Evolutionary conservation across 306 rosid genomes (phyloP), one percentile per base, ranked within the genome.

Genomic region (Cyamopsis tetragonoloba): DNA sequence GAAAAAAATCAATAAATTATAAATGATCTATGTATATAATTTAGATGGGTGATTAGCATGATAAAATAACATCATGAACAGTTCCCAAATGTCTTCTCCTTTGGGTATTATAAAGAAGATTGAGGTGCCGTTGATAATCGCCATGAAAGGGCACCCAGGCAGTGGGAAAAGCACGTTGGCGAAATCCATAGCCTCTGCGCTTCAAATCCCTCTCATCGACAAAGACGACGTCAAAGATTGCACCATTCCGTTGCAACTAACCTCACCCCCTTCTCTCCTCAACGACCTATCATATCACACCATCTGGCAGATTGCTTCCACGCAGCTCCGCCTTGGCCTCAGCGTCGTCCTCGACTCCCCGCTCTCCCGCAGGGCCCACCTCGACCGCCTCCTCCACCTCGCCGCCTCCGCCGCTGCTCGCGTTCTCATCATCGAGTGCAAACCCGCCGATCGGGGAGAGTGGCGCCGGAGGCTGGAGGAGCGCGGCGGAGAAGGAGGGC

Each of bases 121-220:
- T 10, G 10, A 15, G 15, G 41, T 26, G 11, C 44, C 31, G 23
- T 18, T 83, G 75, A 73, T 89, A 13, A 74, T 86, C 49, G 87
- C 92, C 3, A 84, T 86, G 92, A 89, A 89, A 75, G 89, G 96
- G 0, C 96, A 89, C 55, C 92, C 92, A 0, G 96, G 88, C 0
- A 80, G 74, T 2, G 89, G 92, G 0, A 84, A 88, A 48, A 77
- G 79, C 84, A 86, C 92, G 1, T 14, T 84, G 4, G 92, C 85
- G 0, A 43, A 59, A 3, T 68, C 77, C 71, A 44, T 88, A 74
- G 88, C 92, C 3, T 62, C 72, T 0, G 3, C 82, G 0, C 89
- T 86, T n/a, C 42, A 19, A 57, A 28, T 88, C 62, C 96, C 92
- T 53, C 81, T 84, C 34, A 0, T 88, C 0, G 96, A 86, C 80